Conservation (phyloP, 164 flowering plant genomes). For the Vitis cinerea region DNA sequence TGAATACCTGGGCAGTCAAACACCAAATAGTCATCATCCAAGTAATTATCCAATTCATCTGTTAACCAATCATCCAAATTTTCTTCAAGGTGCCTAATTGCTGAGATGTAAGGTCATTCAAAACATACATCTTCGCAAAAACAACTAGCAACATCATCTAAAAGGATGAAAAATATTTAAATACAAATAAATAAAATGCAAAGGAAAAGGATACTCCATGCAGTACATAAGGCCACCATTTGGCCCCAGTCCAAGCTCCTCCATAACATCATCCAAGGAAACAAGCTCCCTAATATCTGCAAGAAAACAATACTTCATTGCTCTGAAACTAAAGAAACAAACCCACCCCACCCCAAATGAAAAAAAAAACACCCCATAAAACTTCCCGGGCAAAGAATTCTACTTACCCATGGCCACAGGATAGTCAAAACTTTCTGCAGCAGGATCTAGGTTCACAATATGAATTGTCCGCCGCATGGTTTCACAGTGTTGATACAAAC, state of each 20-base stretch:
- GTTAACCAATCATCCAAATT: conserved; percentile 88
- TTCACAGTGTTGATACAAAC: conserved; percentile 77
- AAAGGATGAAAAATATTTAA: background rate
- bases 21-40: conserved; percentile 93
- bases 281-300: conserved; percentile 93
- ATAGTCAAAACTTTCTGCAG: conserved; percentile 94
- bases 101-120: conserved; percentile 43
- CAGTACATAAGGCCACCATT: conserved; percentile 97
- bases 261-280: conserved; percentile 97
- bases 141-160: background rate
- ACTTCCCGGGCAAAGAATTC: background rate
- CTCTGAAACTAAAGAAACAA: background rate
- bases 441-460: conserved; percentile 93
- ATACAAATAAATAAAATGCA: background rate
- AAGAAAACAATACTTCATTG: conserved; percentile 14
- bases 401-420: conserved; percentile 87
- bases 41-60: conserved; percentile 76
- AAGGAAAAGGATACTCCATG: conserved; percentile 89
- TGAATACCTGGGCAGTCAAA: conserved; percentile 94
- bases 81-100: conserved; percentile 78
- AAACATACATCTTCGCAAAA: background rate
- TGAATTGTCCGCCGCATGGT: conserved; percentile 62
- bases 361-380: background rate
- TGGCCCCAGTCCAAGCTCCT: conserved; percentile 87
- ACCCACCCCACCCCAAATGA: no score